Base-by-base conservation (phyloP, 1,284 basidiomycete genomes). In the Trichosporon sp. region DNA sequence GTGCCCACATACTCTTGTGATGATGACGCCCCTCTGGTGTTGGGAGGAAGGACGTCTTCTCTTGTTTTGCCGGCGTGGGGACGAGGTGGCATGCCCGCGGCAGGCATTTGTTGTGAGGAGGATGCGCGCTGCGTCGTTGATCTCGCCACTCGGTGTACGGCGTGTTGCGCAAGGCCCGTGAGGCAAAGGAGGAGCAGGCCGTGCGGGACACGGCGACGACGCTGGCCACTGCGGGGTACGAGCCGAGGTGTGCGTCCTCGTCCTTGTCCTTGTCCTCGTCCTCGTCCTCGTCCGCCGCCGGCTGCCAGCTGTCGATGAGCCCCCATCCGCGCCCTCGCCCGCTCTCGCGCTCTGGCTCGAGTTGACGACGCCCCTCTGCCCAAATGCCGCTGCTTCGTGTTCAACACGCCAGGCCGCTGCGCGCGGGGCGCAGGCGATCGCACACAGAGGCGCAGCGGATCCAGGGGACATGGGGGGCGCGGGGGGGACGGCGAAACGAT, bases 131-230 rank as follows among this genome's bases (percentile, higher is more conserved):
- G 38, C 47, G 47, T 32, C 29, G 56, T 18, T 31, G 56, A 31
- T 60, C 56, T 60, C 31, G 56, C 56, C 56, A 60, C 56, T 60
- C 18, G 56, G 56, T n/a, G 47, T 51, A 13, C 18, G 56, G 56
- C 12, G 47, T 51, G 18, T 51, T 21, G 23, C 23, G n/a, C 21
- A 3, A 12, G n/a, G 47, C n/a, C 21, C 47, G 18, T 25, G 47
- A 51, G 47, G 47, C 47, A 25, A 51, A 51, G 47, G 47, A 18
- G 18, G 21, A 18, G 21, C 21, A 51, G 47, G 47, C 23, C 21
- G 21, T 51, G 47, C 21, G 18, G 6, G 18, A 9, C 18, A 38
- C 13, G 38, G 11, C 4, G 38, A 13, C 12, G 38, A 18, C 18
- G 38, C 18, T 18, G 12, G 38, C n/a, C 18, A n/a, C 6, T 15